Percentiles rank a stretch among this genome's conserved stretches.
Conservation (phyloP, 257 asterid species). For the Paulownia fortunei region DNA sequence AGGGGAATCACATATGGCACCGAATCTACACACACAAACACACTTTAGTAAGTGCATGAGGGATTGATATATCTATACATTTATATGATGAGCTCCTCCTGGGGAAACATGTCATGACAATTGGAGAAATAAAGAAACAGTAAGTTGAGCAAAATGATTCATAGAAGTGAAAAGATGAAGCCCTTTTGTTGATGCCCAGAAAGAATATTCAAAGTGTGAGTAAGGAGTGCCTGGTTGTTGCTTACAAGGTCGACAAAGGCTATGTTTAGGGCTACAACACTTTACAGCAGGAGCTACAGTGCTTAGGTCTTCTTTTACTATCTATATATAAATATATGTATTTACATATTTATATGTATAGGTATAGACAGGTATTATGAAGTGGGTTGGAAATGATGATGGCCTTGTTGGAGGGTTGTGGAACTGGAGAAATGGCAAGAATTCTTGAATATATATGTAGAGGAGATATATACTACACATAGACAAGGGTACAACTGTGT, state of each 20-base stretch:
- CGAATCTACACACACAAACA: conserved; percentile 3
- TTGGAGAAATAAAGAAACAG: conserved; percentile 42
- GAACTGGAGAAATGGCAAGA: conserved; percentile 30
- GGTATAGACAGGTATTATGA: conserved; percentile 50
- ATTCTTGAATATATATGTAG: conserved; percentile 20
- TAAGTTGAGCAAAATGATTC: conserved; percentile 32
- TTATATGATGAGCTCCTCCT: conserved; percentile 35
- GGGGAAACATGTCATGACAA: conserved; percentile 55
- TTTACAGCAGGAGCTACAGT: conserved; percentile 26
- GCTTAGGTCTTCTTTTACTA: conserved; percentile 23
- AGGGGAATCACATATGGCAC: conserved; percentile 16
- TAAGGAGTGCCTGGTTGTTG: conserved; percentile 39
- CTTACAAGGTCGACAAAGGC: conserved; percentile 48
- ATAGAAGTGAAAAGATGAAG: conserved; percentile 22
- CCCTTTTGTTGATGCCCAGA: conserved; percentile 18
- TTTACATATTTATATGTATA: neutral
- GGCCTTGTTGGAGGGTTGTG: conserved; percentile 48
- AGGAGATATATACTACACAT: neutral
- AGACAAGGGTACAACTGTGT: conserved; percentile 39
- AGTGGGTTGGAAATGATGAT: conserved; percentile 48
- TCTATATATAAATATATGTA: neutral
- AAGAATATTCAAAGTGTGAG: conserved; percentile 28
- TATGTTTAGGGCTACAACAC: conserved; percentile 31
- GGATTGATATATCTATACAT: neutral
- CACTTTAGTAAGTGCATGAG: neutral